These are phyloP conservation scores for Fusarium palustre DNA, from an alignment of 2,329 filamentous ascomycete genomes.

Conservation along the genomic window DNA sequence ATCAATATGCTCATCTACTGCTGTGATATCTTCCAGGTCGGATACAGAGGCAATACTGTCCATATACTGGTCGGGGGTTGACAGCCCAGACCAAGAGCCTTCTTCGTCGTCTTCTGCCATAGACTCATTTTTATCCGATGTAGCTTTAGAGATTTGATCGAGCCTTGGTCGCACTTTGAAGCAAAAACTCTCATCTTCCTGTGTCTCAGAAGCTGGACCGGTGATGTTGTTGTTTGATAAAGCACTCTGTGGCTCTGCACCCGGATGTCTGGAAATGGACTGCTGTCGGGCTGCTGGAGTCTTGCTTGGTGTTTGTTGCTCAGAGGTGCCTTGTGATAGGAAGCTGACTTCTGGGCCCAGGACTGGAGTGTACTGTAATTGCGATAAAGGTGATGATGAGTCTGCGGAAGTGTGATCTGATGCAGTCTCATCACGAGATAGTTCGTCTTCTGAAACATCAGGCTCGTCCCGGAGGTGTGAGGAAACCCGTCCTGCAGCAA, in stretches of 20 bases:
- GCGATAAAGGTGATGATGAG: conserved; percentile 48
- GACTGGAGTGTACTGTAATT: conserved; percentile 27
- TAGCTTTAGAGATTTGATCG: not conserved
- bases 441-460: conserved; percentile 29
- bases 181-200: conserved; percentile 52
- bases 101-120: conserved; percentile 5
- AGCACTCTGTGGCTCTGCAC: not conserved
- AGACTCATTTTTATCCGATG: not conserved
- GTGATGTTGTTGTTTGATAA: not conserved
- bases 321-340: conserved; percentile 15
- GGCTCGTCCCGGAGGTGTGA: not conserved
- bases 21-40: not conserved
- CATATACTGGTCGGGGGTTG: conserved; percentile 12
- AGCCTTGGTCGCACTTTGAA: conserved; percentile 46
- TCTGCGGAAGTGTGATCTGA: conserved; percentile 40
- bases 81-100: conserved; percentile 41
- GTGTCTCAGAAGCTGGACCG: conserved; percentile 41
- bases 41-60: conserved; percentile 2
- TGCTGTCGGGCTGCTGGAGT: not conserved
- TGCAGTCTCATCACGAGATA: conserved; percentile 22
- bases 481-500: conserved; percentile 4
- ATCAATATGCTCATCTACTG: not conserved
- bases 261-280: not conserved
- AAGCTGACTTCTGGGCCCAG: conserved; percentile 1
- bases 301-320: conserved; percentile 23